Base-by-base conservation (phyloP, 306 rosid genomes). In the Spatholobus suberectus region DNA sequence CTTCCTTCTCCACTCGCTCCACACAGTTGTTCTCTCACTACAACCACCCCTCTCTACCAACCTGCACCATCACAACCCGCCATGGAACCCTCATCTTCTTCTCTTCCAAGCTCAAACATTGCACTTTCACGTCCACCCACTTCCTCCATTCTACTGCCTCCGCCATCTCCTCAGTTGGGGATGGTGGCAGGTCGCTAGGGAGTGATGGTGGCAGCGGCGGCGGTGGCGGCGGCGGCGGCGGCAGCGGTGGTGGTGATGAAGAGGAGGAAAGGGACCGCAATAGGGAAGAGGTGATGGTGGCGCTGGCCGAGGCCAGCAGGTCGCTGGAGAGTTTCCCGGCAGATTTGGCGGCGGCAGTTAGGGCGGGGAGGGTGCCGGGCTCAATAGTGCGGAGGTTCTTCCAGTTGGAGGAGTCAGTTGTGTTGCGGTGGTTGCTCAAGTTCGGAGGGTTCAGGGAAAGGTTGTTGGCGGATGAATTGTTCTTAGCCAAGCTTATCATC, bases 401-500 rank as follows among this genome's bases (percentile, higher is more conserved):
- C 29, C 90, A 92, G 84, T 71, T 95, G 78, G 96, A 95, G 78
- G 89, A 91, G 82, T 90, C 98, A 2, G 86, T 5, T 63, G 76
- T 88, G 51, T 78, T 81, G 52, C 76, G 98, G 35, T 92, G 97
- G 98, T 44, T 95, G 88, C 84, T 95, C 46, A 75, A 83, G 13
- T 95, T 93, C 37, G 96, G 89, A 24, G 99, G 98, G 70, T 95
- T 95, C 75, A 92, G 90, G 89, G 99, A 95, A 83, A 86, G 99
- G 83, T 80, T 95, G 90, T 88, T 95, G 23, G 99, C 94, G 7
- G 99, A 93, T 86, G 98, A 95, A 68, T 79, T 95, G 91, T 95
- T 95, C 88, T 80, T 93, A 81, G 80, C 93, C 24, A 95, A 95
- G 85, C 96, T 95, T 85, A 92, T 85, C 24, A 93, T 93, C 20